Evolutionary conservation across 2,329 filamentous ascomycete genomes (phyloP).

Genomic region (Curvularia sp.): DNA sequence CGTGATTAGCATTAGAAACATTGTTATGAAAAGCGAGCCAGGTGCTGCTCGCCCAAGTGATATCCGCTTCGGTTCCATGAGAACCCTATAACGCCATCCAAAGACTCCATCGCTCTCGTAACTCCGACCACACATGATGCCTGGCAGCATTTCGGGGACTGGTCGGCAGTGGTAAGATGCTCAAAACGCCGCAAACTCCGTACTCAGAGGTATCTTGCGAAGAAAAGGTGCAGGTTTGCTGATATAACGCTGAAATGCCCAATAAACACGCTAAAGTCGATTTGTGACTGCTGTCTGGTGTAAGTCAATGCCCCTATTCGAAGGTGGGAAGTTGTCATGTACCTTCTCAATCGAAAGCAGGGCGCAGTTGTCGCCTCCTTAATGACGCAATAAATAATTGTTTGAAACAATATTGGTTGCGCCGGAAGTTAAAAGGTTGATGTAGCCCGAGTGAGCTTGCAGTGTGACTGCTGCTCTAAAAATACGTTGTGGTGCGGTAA

Average conservation of each 20-base stretch:
- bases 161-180: conserved; percentile 21
- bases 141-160: conserved; percentile 20
- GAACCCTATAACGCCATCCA: conserved; percentile 24
- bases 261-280: conserved; percentile 12
- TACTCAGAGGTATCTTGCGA: conserved; percentile 39
- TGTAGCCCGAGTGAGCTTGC: neutral
- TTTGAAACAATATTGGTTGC: neutral
- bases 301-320: conserved; percentile 1
- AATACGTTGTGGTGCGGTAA: neutral
- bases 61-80: conserved; percentile 19
- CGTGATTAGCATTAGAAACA: conserved; percentile 48
- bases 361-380: neutral
- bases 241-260: conserved; percentile 16
- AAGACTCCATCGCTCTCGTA: conserved; percentile 22
- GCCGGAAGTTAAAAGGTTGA: neutral
- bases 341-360: conserved; percentile 10
- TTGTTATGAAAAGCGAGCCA: conserved; percentile 30
- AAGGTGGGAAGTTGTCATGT: neutral
- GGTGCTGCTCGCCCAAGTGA: conserved; percentile 22
- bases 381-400: neutral
- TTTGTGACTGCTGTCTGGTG: conserved; percentile 10
- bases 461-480: neutral
- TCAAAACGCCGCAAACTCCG: conserved; percentile 40
- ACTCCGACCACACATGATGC: conserved; percentile 33
- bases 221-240: conserved; percentile 17